A percentile compares a stretch with the other conserved stretches of the same genome.
phyloP scores from a whole-genome alignment of 345 rosid genomes.

The Acer negundo region DNA sequence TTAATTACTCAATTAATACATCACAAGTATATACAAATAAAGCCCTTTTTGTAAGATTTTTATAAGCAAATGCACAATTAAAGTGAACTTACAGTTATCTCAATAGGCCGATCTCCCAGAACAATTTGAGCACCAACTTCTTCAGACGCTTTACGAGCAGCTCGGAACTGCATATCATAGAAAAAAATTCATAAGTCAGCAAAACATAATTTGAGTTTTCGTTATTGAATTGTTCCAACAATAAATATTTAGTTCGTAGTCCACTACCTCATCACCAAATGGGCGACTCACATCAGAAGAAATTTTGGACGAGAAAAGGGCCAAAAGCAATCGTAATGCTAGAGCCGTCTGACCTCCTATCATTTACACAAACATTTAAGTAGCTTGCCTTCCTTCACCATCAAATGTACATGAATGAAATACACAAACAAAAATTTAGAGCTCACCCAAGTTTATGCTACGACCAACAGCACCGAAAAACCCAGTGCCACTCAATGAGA shows the following conservation, averaged over 20 bases:
- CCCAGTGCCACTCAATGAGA: constrained; percentile 79
- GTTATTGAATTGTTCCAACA: neutral
- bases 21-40: neutral
- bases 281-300: constrained; percentile 74
- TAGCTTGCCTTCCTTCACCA: constrained; percentile 12
- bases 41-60: neutral
- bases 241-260: neutral
- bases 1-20: neutral
- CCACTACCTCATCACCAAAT: constrained; percentile 78
- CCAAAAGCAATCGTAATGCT: constrained; percentile 79
- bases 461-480: constrained; percentile 85
- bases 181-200: neutral
- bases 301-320: constrained; percentile 77
- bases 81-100: constrained; percentile 56
- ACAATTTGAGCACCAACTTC: constrained; percentile 92
- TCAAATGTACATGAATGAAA: constrained; percentile 9
- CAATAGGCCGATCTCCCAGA: constrained; percentile 86
- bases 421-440: neutral
- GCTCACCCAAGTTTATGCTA: constrained; percentile 78
- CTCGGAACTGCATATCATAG: constrained; percentile 61
- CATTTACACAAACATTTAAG: constrained; percentile 15
- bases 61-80: neutral
- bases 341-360: constrained; percentile 88
- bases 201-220: neutral
- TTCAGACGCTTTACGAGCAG: constrained; percentile 75